Evolutionary conservation across 1,284 basidiomycete species (phyloP).

Genomic region (Cutaneotrichosporon dermatis): DNA sequence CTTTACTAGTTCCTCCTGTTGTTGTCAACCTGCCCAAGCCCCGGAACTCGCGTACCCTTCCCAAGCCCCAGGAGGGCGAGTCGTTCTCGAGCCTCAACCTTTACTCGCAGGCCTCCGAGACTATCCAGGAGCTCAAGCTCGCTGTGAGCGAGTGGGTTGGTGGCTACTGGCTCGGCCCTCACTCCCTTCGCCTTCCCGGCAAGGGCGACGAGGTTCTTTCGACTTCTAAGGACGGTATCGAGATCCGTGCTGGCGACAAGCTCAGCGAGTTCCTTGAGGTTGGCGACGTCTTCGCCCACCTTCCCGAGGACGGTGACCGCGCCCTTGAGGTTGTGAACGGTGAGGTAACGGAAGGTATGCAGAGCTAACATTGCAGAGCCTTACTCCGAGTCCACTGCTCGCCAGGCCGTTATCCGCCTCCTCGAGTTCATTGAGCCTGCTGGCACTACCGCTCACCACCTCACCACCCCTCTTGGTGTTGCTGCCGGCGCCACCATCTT

Average conservation of each 20-base stretch:
- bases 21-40: conserved; percentile 44
- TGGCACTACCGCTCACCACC: conserved; percentile 46
- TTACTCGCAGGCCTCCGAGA: conserved; percentile 44
- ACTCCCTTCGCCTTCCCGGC: conserved; percentile 44
- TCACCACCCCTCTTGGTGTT: conserved; percentile 48
- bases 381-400: conserved; percentile 53
- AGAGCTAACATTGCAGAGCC: conserved; percentile 41
- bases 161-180: conserved; percentile 51
- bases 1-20: conserved; percentile 30
- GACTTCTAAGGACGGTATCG: conserved; percentile 40
- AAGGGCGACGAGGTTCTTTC: conserved; percentile 20
- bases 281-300: conserved; percentile 46
- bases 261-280: conserved; percentile 50
- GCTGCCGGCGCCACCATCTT: conserved; percentile 52
- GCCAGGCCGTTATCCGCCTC: conserved; percentile 52
- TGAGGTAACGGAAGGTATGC: conserved; percentile 16
- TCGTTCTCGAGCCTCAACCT: conserved; percentile 35
- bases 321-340: conserved; percentile 46
- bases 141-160: conserved; percentile 48
- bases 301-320: conserved; percentile 33
- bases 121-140: conserved; percentile 49
- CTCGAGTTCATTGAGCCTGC: conserved; percentile 51
- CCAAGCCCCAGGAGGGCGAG: conserved; percentile 29
- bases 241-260: conserved; percentile 44
- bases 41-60: conserved; percentile 40